Evolutionary conservation across 345 rosid genomes (phyloP), one percentile per base, ranked within the genome.

Genomic region (Lepidium sativum): DNA sequence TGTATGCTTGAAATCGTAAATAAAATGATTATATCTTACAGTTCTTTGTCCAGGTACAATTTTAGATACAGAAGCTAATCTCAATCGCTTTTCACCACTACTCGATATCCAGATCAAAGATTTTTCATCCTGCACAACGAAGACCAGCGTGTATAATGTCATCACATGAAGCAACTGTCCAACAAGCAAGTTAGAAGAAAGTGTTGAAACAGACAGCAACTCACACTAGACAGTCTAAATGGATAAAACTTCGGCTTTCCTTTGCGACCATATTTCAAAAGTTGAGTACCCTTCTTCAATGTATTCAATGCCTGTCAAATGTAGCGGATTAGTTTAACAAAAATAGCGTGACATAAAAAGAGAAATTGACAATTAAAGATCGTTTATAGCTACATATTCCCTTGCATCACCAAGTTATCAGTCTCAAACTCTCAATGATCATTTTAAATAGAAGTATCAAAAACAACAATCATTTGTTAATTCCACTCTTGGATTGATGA

Each of bases 21-120:
- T 29, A 67, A 59, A 49, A 75, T 20, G 50, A 20, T 33, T 43
- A 70, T 74, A 78, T 79, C 95, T 84, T 77, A 94, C 99, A 69
- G 97, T 94, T 94, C 95, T 80, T 72, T 94, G 99, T 72, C 99
- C 96, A 72, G 99, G 97, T 77, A 94, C 78, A 70, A 94, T 81
- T 80, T 78, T 87, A 69, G 91, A 84, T 52, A 89, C 84, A 44
- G 84, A 81, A 15, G 92, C 80, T 78, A 94, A 75, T 80, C 87
- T 94, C 57, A 94, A 79, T 64, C 84, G 81, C 77, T 86, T 84
- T 80, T 87, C 99, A 9, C 92, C 92, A 16, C 81, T 79, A 76
- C 83, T 84, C 18, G 97, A 86, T 74, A 82, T 78, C 99, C 97
- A 89, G 76, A 87, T 86, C 78, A 94, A 79, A 77, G 87, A 84